These are phyloP conservation scores for Suaeda aralocaspica DNA, from an alignment of 148 eudicot species.

Conservation along the genomic window DNA sequence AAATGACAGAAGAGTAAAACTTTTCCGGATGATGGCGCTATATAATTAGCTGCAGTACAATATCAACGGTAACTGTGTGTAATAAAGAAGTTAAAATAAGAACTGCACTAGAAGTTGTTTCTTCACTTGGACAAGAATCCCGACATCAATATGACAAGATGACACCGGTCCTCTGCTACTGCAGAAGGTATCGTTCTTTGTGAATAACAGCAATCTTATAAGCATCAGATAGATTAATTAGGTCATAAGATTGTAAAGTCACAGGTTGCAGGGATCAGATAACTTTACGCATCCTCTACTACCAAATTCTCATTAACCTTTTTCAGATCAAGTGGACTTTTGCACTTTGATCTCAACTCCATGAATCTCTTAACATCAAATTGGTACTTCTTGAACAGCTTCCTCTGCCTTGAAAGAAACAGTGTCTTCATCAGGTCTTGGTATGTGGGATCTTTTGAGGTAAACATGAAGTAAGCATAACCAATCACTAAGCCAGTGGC, in stretches of 20 bases:
- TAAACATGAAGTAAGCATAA: conserved; percentile 76
- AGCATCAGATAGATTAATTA: background rate
- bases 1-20: background rate
- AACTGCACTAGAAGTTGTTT: conserved; percentile 4
- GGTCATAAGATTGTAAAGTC: background rate
- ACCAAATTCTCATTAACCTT: conserved; percentile 32
- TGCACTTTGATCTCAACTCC: conserved; percentile 64
- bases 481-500: conserved; percentile 65
- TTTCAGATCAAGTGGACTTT: conserved; percentile 47
- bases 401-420: conserved; percentile 78
- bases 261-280: background rate
- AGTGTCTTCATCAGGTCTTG: conserved; percentile 82
- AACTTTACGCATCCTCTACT: conserved; percentile 41
- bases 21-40: conserved; percentile 6
- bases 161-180: background rate
- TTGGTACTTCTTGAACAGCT: conserved; percentile 63
- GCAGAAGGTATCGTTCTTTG: conserved; percentile 2
- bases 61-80: conserved; percentile 5
- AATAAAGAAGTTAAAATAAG: conserved; percentile 13
- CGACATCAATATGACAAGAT: background rate
- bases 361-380: conserved; percentile 56
- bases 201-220: conserved; percentile 3
- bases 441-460: conserved; percentile 80
- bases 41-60: conserved; percentile 20
- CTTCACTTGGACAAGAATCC: background rate